Conservation (phyloP, 2,329 filamentous ascomycete species). For the Ascocoryne sarcoides region DNA sequence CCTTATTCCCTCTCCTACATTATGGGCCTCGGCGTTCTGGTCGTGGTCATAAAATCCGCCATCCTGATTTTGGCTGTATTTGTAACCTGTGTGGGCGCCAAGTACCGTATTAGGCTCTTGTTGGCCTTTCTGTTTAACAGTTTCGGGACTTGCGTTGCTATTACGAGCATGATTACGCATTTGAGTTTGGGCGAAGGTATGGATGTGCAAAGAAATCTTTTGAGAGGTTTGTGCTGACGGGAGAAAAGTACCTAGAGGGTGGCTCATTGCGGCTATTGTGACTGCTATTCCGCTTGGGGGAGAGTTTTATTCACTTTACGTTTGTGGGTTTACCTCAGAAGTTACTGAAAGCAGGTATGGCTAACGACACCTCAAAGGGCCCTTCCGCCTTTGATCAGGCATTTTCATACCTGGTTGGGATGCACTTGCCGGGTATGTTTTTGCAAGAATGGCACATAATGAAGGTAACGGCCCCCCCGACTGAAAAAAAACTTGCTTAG, state of each 20-base stretch:
- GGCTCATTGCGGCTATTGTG: conserved; percentile 1
- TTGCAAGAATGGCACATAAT: conserved; percentile 1
- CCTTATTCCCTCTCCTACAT: too few relatives aligned
- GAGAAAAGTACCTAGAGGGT: background rate
- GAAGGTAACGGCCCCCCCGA: background rate
- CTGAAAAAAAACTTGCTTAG: background rate
- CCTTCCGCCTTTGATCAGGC: too few relatives aligned
- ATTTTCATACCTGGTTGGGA: background rate
- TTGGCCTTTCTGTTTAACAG: background rate
- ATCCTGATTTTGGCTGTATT: background rate
- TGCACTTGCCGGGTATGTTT: conserved; percentile 1
- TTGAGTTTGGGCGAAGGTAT: conserved; percentile 1
- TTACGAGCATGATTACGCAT: background rate
- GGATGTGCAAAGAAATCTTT: too few relatives aligned
- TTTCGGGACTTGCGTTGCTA: conserved; percentile 1
- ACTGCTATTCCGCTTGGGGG: background rate
- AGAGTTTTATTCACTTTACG: background rate
- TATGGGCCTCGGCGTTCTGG: background rate
- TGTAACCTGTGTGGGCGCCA: background rate
- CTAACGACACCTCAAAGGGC: too few relatives aligned
- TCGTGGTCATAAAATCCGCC: conserved; percentile 1
- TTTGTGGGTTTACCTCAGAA: background rate
- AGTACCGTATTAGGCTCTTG: background rate
- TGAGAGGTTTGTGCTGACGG: background rate
- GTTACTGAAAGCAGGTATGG: too few relatives aligned